A percentile compares a stretch with the other conserved stretches of the same genome.
phyloP scores from a whole-genome alignment of 768 basidiomycete species.

The Gymnopilus junonius region DNA sequence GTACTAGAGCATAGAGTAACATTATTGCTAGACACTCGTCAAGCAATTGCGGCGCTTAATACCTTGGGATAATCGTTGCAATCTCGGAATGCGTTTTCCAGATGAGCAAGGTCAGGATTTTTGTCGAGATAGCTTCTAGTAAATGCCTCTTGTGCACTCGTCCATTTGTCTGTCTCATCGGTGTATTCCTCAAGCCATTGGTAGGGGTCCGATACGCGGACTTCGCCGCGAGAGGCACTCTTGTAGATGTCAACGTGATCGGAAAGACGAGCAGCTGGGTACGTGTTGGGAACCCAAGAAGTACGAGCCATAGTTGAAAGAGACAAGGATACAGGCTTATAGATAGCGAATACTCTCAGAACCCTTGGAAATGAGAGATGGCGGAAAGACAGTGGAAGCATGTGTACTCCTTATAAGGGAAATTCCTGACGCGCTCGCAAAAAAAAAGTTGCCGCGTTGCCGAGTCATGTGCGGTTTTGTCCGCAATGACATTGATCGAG shows the following conservation, averaged over 20 bases:
- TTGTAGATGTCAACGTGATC: slow-evolving; percentile 73
- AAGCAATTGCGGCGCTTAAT: slow-evolving; percentile 9
- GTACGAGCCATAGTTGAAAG: slow-evolving; percentile 41
- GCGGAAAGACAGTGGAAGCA: background rate
- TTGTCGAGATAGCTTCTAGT: slow-evolving; percentile 65
- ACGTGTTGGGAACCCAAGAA: slow-evolving; percentile 58
- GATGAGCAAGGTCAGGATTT: slow-evolving; percentile 58
- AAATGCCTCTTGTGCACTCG: slow-evolving; percentile 58
- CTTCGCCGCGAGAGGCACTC: slow-evolving; percentile 62
- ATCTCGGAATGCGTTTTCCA: slow-evolving; percentile 61
- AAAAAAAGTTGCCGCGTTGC: background rate
- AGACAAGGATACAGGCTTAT: slow-evolving; percentile 27
- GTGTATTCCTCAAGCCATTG: slow-evolving; percentile 72
- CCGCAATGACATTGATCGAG: background rate
- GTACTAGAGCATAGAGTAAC: slow-evolving; percentile 47
- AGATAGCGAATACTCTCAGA: slow-evolving; percentile 21
- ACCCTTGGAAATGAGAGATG: slow-evolving; percentile 1
- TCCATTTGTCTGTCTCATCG: slow-evolving; percentile 70
- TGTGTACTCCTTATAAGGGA: background rate
- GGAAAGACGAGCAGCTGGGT: slow-evolving; percentile 68
- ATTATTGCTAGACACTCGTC: background rate
- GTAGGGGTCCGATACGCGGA: slow-evolving; percentile 73
- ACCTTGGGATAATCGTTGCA: slow-evolving; percentile 50
- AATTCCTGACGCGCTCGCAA: background rate
- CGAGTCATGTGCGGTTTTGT: background rate